Evolutionary conservation across 2,329 filamentous ascomycete genomes (phyloP), one percentile per base, ranked within the genome.

Genomic region (Ascocoryne sarcoides): DNA sequence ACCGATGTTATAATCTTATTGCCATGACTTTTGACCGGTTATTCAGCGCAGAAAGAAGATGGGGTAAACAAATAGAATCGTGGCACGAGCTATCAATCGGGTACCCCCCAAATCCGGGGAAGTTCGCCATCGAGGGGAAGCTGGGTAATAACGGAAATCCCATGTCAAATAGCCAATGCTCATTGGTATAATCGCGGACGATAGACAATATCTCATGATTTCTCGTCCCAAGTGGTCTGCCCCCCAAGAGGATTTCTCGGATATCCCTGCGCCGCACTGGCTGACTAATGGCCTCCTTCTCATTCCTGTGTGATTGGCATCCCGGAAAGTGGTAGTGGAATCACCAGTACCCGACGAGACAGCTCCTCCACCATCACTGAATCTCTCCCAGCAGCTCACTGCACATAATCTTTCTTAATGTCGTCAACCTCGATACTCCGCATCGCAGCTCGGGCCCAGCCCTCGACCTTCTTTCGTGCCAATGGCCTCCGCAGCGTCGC

Each of bases 361-460:
- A 26, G 23, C 23, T 26, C 12, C 23, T 26, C 23, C 23, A 26
- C n/a, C n/a, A n/a, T n/a, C n/a, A n/a, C n/a, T n/a, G 45, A 43
- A 37, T 30, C 29, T 29, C 41, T 30, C 33, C 41, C 37, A 40
- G 21, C 45, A 34, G 46, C 45, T 33, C 42, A 40, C 39, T 50
- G 48, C 43, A 44, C 37, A 35, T 35, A 42, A 23, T 44, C 50
- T 56, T 56, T 58, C 61, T 57, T 62, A 65, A 84, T 82, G 76
- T 75, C 77, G 62, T 79, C 82, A 57, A 67, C 75, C 52, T 70
- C 76, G 48, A 65, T 88, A 60, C 70, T 88, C 67, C 82, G 84
- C 62, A 66, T 80, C 60, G 80, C 81, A 65, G 74, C 75, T 64
- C 82, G 83, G 68, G 74, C 71, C 65, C 74, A 61, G 62, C 67